Base-by-base conservation (phyloP, 2,329 filamentous ascomycete species). In the Aureobasidium sp. region DNA sequence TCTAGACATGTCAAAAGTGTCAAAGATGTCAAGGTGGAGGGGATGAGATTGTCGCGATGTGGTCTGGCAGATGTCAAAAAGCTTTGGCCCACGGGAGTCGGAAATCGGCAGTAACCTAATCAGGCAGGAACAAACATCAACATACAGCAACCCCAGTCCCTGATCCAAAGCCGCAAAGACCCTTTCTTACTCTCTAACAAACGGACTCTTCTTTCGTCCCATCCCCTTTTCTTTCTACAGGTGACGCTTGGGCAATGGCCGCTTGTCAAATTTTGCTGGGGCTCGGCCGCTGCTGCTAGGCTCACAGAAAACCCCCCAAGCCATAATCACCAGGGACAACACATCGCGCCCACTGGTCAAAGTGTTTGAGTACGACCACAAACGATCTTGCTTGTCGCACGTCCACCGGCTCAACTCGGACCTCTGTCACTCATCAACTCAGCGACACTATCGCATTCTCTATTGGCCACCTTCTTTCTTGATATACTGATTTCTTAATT, bases 231-330 rank as follows among this genome's bases (percentile, higher is more conserved):
- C 23, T 47, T 62, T 53, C 43, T 43, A 29, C 36, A 48, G 58
- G 59, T 29, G 60, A 50, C 60, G 29, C 40, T 64, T 43, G 48
- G 50, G 60, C 60, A 20, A 64, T 64, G 60, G 50, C 60, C 31
- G 50, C 48, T 45, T 64, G 60, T 29, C 60, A n/a, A 55, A 47
- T 54, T 11, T 23, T 55, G 38, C 48, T 64, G 48, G 60, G 27
- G 48, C 60, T 54, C 50, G 16, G 38, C 40, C 50, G 38, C 36
- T 42, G 59, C 18, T n/a, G 53, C 36, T 62, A 53, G 45, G 25
- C 33, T 36, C 33, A 36, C 33, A 7, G 13, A 7, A 36, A 36
- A 7, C 33, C 33, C 33, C 33, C 33, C 7, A 7, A 36, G 33
- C 7, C 33, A 36, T 13, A 33, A 61, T 38, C 43, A 61, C 45